phyloP scores from a whole-genome alignment of 164 flowering plant species.

The Paratinospora sagittata region DNA sequence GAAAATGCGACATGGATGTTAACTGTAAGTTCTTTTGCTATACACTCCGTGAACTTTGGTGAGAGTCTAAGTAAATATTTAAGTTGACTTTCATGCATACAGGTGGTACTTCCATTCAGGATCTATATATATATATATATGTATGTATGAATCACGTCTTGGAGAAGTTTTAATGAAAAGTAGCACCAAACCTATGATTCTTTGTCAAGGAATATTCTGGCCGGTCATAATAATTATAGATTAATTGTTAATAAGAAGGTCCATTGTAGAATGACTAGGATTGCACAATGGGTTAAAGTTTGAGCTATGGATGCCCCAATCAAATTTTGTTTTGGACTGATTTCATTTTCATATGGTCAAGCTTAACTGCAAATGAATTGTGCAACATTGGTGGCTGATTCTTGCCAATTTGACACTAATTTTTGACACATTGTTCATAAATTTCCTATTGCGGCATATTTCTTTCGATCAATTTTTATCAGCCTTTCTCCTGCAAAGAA shows the following conservation, averaged over 20 bases:
- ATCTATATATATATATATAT: too few relatives aligned
- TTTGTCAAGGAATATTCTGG: too few relatives aligned
- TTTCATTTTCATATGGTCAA: background rate
- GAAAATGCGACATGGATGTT: slow-evolving; percentile 65
- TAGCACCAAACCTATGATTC: too few relatives aligned
- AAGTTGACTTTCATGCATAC: background rate
- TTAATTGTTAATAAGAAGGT: too few relatives aligned
- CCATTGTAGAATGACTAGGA: too few relatives aligned
- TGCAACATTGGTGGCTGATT: too few relatives aligned
- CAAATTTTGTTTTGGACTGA: background rate
- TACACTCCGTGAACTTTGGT: background rate
- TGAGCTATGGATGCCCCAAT: background rate
- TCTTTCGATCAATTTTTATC: background rate
- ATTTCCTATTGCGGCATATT: background rate
- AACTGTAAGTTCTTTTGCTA: slow-evolving; percentile 38
- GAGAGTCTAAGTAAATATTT: background rate
- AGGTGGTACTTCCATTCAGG: too few relatives aligned
- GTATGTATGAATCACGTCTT: too few relatives aligned
- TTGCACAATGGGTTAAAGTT: background rate
- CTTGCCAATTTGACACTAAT: background rate
- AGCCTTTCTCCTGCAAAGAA: background rate
- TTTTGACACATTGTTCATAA: background rate
- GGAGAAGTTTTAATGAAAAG: too few relatives aligned
- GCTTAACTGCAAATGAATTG: too few relatives aligned
- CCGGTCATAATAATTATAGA: too few relatives aligned